Conservation (phyloP, 129 eudicot genomes). For the Tagetes erecta region DNA sequence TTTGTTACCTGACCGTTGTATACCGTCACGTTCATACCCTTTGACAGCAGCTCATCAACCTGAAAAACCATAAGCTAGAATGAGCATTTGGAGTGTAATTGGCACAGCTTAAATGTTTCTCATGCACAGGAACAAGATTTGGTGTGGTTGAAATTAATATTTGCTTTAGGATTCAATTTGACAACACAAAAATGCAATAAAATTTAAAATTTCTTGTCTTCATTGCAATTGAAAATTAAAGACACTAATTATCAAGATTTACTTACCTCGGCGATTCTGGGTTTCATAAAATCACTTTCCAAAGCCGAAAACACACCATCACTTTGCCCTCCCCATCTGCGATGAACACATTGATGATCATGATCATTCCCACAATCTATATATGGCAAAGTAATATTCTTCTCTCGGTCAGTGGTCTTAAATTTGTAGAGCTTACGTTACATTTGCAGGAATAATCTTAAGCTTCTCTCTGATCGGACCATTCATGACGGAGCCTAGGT, state of each 20-base stretch:
- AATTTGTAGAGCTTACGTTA: conserved; percentile 33
- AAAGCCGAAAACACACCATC: conserved; percentile 39
- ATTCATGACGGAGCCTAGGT: conserved; percentile 48
- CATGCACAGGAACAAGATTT: too few relatives aligned
- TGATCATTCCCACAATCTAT: neutral
- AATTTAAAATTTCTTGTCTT: neutral
- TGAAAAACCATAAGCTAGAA: conserved; percentile 4
- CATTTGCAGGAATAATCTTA: conserved; percentile 43
- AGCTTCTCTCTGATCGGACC: conserved; percentile 54
- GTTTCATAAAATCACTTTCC: conserved; percentile 56
- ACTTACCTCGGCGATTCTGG: conserved; percentile 52
- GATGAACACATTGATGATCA: neutral
- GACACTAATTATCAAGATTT: neutral
- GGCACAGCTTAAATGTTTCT: too few relatives aligned
- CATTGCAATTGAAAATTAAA: neutral
- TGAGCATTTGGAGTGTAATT: too few relatives aligned
- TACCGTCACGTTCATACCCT: conserved; percentile 50
- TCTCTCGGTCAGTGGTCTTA: too few relatives aligned
- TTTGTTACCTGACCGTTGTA: conserved; percentile 56
- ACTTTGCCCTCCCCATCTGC: conserved; percentile 60
- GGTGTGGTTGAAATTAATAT: too few relatives aligned
- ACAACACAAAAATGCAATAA: too few relatives aligned
- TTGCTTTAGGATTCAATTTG: too few relatives aligned
- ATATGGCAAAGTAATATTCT: neutral
- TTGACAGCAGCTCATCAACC: conserved; percentile 56